Evolutionary conservation across 2,329 filamentous ascomycete species (phyloP), one percentile per base, ranked within the genome.

Genomic region (Aspergillus viridinutans): DNA sequence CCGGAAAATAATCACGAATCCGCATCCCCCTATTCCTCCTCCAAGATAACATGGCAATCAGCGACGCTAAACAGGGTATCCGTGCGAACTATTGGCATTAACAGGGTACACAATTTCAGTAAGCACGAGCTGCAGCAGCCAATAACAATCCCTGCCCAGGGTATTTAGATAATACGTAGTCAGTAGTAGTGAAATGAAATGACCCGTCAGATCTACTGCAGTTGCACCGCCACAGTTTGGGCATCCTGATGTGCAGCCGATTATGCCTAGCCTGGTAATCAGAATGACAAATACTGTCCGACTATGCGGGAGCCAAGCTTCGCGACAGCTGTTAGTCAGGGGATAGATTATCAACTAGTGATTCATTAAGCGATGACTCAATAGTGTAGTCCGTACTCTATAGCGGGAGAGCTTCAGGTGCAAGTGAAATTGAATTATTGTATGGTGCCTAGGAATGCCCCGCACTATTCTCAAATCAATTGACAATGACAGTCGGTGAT

Each of bases 151-250:
- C 10, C 28, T 29, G 4, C 10, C 12, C 9, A 12, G 3, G 28
- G 28, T 12, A 12, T 29, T 4, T 12, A 12, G 10, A 29, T 29
- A 12, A 10, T 29, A 0, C 10, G 28, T 29, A 29, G 28, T 12
- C 2, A 10, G 3, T 4, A 29, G 28, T 10, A 29, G 3, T 14
- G 21, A n/a, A 55, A 50, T 20, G 21, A 49, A 52, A 14, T 29
- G n/a, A n/a, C 6, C 28, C 29, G 40, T 42, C 35, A 14, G 40
- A 47, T 47, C 8, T 6, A 47, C 20, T 45, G 9, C n/a, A 47
- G 2, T 42, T 20, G 54, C 49, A 56, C 54, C 38, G 49, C 49
- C 53, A 55, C 53, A 55, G 14, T 55, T 55, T 49, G 53, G 49
- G 17, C 38, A 28, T 40, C 8, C n/a, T 38, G 48, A 43, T 20